Evolutionary conservation across 2,329 filamentous ascomycete species (phyloP), one percentile per base, ranked within the genome.

Genomic region (Teratosphaeriaceae sp.): DNA sequence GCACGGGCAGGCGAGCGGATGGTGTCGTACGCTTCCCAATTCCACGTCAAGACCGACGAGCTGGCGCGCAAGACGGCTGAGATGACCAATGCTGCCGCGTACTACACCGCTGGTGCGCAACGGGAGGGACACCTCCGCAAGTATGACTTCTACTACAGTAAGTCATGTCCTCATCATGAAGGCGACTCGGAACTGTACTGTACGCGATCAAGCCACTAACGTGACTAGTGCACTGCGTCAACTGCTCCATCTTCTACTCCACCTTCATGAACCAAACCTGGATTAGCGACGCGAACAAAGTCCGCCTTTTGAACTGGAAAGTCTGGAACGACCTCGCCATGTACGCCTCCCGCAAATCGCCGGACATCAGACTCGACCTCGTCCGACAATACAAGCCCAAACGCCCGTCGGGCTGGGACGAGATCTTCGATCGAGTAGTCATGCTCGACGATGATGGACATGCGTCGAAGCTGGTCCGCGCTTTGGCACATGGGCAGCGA

Each of bases 61-160:
- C 56, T 88, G 1, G 65, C 75, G 20, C 63, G 72, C 42, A 74
- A 75, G 54, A 69, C 74, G 1, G 76, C 73, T 0, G 79, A 84
- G 59, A 88, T 94, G 81, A 80, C 83, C 37, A 82, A 90, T 51
- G 71, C 77, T 0, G 64, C 71, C 65, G 75, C 71, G 0, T 79
- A 76, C 57, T 78, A 72, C 55, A 73, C 76, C n/a, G 68, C 64
- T 1, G 76, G 82, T 1, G 78, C 86, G 0, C 76, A 85, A 53
- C 70, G 76, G 22, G 77, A 78, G 0, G 70, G 72, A 1, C 84
- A 88, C 59, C 63, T 72, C 18, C 70, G 82, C 38, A 88, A 84
- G 60, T 80, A 87, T 60, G 89, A 95, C 61, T 96, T 96, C 62
- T 92, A 82, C 69, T 72, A 70, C 58, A 88, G 89, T 55, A 21